These are phyloP conservation scores for Globisporangium cederbergense DNA, from an alignment of 352 stramenopile species.

Conservation along the genomic window DNA sequence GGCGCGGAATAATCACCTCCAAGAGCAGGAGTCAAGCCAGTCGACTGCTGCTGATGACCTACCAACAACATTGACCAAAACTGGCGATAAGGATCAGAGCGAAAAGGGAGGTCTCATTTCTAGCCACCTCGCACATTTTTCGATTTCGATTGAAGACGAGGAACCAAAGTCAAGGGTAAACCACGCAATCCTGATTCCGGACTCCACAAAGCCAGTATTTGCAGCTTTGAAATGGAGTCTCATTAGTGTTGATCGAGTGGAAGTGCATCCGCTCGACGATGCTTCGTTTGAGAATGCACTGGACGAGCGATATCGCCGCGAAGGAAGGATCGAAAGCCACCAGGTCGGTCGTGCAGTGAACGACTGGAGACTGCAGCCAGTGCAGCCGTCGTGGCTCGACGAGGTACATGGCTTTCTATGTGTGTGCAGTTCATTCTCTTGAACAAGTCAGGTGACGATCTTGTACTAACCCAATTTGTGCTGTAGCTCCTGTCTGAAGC, in stretches of 20 bases:
- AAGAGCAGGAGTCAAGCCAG: neutral
- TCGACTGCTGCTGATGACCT: neutral
- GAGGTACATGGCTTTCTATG: slow-evolving; percentile 6
- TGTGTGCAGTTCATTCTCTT: neutral
- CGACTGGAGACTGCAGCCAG: slow-evolving; percentile 8
- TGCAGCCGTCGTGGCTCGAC: slow-evolving; percentile 17
- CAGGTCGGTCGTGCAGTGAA: neutral
- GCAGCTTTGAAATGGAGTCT: neutral
- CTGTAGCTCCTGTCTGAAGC: slow-evolving; percentile 15
- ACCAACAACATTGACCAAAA: neutral
- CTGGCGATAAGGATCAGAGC: neutral
- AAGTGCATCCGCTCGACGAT: neutral
- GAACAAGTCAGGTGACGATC: neutral
- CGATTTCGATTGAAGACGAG: slow-evolving; percentile 1
- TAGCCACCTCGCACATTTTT: slow-evolving; percentile 13
- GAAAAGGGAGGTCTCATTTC: neutral
- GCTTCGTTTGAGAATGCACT: neutral
- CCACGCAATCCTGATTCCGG: neutral
- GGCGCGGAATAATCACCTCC: neutral
- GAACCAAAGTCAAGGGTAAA: neutral
- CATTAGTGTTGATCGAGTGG: neutral
- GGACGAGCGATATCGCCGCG: slow-evolving; percentile 1
- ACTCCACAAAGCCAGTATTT: neutral
- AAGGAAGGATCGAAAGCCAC: neutral
- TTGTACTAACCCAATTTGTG: neutral